phyloP scores from a whole-genome alignment of 805 yeast species.

The Pichia exigua region DNA sequence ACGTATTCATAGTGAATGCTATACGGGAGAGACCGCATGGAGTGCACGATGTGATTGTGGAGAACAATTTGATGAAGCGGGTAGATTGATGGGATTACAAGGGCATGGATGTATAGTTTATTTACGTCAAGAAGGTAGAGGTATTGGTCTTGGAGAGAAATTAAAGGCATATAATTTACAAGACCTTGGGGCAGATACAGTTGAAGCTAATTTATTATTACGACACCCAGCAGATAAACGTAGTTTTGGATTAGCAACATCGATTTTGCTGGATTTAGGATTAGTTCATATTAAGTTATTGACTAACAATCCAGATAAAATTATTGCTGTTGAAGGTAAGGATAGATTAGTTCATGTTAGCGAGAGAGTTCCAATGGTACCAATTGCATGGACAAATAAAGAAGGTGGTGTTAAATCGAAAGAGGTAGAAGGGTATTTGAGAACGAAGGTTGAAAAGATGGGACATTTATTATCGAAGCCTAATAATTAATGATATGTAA shows the following conservation, averaged over 20 bases:
- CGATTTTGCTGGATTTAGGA: slow-evolving; percentile 80
- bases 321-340: slow-evolving; percentile 88
- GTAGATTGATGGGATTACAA: slow-evolving; percentile 75
- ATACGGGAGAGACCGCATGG: slow-evolving; percentile 99
- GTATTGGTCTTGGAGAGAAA: slow-evolving; percentile 97
- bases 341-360: slow-evolving; percentile 64
- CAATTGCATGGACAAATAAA: slow-evolving; percentile 73
- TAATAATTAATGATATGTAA: too few relatives aligned
- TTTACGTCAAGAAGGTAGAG: slow-evolving; percentile 96
- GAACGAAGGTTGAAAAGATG: slow-evolving; percentile 95
- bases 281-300: slow-evolving; percentile 62
- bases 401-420: slow-evolving; percentile 64
- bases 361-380: slow-evolving; percentile 95
- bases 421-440: slow-evolving; percentile 87
- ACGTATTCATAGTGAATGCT: slow-evolving; percentile 94
- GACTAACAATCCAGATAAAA: slow-evolving; percentile 95
- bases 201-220: slow-evolving; percentile 84
- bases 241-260: slow-evolving; percentile 87
- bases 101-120: slow-evolving; percentile 95
- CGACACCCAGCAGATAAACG: slow-evolving; percentile 99
- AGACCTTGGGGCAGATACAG: slow-evolving; percentile 98
- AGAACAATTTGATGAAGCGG: slow-evolving; percentile 98
- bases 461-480: slow-evolving; percentile 73
- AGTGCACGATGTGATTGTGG: slow-evolving; percentile 99
- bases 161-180: slow-evolving; percentile 93